phyloP scores from a whole-genome alignment of 2,329 filamentous ascomycete genomes.

The Monilinia laxa region DNA sequence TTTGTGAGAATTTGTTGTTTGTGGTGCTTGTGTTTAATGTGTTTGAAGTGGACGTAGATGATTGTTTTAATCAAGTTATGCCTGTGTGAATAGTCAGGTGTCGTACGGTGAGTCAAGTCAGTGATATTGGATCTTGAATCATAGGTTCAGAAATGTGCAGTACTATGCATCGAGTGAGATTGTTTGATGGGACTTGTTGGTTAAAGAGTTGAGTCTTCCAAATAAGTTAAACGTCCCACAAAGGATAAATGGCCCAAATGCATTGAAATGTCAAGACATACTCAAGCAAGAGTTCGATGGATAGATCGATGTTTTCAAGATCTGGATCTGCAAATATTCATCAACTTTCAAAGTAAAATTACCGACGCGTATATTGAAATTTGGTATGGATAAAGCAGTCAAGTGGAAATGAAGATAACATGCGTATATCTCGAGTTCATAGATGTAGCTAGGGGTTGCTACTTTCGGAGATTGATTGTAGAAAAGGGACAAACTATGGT shows the following conservation, averaged over 20 bases:
- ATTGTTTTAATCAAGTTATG: background rate
- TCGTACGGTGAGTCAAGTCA: background rate
- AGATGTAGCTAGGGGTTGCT: background rate
- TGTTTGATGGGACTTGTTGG: background rate
- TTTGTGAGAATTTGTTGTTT: background rate
- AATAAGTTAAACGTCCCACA: background rate
- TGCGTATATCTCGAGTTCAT: background rate
- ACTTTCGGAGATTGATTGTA: background rate
- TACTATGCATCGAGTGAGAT: background rate
- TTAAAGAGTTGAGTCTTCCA: background rate
- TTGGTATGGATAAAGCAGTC: background rate
- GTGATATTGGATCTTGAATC: background rate
- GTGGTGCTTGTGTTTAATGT: background rate
- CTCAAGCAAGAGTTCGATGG: background rate
- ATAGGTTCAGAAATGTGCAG: background rate
- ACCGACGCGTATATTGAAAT: background rate
- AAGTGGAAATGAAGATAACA: background rate
- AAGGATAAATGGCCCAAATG: background rate
- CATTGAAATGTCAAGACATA: no score
- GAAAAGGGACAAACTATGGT: background rate
- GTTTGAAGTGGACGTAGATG: background rate
- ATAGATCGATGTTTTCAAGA: background rate
- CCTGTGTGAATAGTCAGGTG: background rate
- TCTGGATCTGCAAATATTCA: background rate
- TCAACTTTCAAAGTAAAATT: conserved; percentile 9